A percentile compares a stretch with the other conserved stretches of the same genome.
phyloP scores from a whole-genome alignment of 2,329 filamentous ascomycete genomes.

The Arachnomyces sp. region DNA sequence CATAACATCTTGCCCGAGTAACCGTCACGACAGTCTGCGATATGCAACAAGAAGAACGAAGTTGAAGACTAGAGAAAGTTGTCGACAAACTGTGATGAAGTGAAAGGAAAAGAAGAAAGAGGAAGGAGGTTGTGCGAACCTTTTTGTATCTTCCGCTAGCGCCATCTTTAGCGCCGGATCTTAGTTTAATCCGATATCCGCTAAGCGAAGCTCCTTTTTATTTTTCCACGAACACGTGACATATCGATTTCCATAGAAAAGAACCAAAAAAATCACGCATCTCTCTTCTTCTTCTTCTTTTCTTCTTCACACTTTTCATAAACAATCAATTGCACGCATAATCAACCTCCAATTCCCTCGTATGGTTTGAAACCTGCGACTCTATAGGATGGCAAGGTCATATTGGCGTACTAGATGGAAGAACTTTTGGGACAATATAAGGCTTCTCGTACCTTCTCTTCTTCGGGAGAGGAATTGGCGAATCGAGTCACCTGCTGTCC shows the following conservation, averaged over 20 bases:
- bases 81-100: no score
- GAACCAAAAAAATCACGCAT: neutral
- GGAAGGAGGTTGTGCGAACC: no score
- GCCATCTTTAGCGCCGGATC: no score
- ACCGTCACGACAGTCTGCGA: no score
- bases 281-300: conserved; percentile 16
- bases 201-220: no score
- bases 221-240: no score
- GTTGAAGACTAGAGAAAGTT: no score
- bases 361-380: conserved; percentile 4
- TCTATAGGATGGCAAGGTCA: conserved; percentile 40
- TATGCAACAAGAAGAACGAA: no score
- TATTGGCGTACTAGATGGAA: conserved; percentile 42
- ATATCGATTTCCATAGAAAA: neutral
- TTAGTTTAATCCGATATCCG: no score
- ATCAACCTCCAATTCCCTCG: conserved; percentile 40
- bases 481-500: conserved; percentile 32
- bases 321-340: conserved; percentile 37
- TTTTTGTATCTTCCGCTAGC: no score
- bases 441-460: conserved; percentile 25
- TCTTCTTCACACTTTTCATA: conserved; percentile 31
- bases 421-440: conserved; percentile 17
- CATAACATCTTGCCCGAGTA: no score
- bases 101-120: no score
- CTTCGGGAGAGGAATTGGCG: conserved; percentile 26